Conservation (phyloP, 805 yeast genomes). For the Kodamaea fukazawae region DNA sequence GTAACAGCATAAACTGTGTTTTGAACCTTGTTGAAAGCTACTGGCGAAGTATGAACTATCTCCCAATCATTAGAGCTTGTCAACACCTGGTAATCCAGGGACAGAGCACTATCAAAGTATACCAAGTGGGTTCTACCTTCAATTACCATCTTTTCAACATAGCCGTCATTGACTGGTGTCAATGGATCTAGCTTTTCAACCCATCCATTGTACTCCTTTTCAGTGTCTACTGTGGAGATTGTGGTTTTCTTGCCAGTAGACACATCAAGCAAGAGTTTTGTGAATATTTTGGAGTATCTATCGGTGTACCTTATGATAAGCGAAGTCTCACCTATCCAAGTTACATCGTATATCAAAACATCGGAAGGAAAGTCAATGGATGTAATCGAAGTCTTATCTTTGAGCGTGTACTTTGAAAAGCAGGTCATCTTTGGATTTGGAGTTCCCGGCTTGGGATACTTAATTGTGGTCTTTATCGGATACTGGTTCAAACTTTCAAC, state of each 20-base stretch:
- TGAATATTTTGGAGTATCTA: constrained; percentile 18
- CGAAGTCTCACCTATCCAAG: constrained; percentile 18
- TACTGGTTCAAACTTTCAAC: constrained; percentile 27
- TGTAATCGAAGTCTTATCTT: background rate
- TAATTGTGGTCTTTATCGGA: constrained; percentile 54
- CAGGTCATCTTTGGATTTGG: constrained; percentile 60
- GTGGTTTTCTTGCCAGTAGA: constrained; percentile 2
- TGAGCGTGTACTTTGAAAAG: background rate
- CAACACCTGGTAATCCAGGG: constrained; percentile 13
- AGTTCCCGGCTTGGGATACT: constrained; percentile 81
- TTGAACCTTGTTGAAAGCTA: constrained; percentile 17
- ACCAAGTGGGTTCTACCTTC: constrained; percentile 18
- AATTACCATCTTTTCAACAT: constrained; percentile 23
- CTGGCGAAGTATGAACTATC: constrained; percentile 13
- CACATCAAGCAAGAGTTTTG: constrained; percentile 16
- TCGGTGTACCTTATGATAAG: constrained; percentile 21
- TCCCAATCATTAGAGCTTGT: constrained; percentile 14
- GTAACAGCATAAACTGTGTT: constrained; percentile 16
- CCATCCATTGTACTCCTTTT: constrained; percentile 21
- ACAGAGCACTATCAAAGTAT: constrained; percentile 16
- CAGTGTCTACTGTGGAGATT: constrained; percentile 11
- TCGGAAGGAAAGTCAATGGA: constrained; percentile 9
- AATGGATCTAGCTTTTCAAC: constrained; percentile 19
- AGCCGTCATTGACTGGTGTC: constrained; percentile 12
- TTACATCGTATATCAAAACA: constrained; percentile 19